phyloP scores from a whole-genome alignment of 2,329 filamentous ascomycete species.

The Colletotrichum cuscutae region DNA sequence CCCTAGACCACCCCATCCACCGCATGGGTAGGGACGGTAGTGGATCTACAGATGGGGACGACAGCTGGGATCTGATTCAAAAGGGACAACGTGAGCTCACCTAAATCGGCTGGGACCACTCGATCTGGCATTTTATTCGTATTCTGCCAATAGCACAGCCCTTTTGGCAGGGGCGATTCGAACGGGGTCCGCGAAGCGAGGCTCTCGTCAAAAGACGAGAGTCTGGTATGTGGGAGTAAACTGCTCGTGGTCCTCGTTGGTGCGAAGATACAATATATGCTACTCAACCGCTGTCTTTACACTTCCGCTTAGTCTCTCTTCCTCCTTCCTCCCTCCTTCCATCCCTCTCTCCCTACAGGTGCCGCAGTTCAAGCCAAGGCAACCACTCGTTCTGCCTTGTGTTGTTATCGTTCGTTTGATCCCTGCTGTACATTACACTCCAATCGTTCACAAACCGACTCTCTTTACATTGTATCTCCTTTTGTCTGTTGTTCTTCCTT shows the following conservation, averaged over 20 bases:
- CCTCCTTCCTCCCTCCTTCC: neutral
- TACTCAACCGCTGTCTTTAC: neutral
- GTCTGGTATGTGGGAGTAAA: neutral
- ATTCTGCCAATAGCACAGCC: constrained; percentile 5
- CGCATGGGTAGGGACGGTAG: constrained; percentile 15
- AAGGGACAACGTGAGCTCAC: neutral
- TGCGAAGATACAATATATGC: neutral
- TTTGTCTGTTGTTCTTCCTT: neutral
- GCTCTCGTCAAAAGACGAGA: neutral
- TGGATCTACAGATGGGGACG: constrained; percentile 7
- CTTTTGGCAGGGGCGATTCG: neutral
- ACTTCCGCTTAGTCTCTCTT: neutral
- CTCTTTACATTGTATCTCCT: neutral
- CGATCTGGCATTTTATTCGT: constrained; percentile 17
- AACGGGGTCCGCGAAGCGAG: neutral
- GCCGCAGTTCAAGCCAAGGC: constrained; percentile 23
- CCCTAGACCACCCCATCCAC: neutral
- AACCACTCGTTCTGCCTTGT: constrained; percentile 29
- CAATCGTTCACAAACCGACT: constrained; percentile 1
- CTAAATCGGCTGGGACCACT: constrained; percentile 16
- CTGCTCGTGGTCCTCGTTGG: neutral
- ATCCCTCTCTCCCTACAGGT: neutral
- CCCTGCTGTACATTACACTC: neutral
- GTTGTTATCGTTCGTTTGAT: constrained; percentile 15
- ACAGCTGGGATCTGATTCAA: constrained; percentile 10